Evolutionary conservation across 1,284 basidiomycete species (phyloP).

Genomic region (Fomitopsis schrenkii): DNA sequence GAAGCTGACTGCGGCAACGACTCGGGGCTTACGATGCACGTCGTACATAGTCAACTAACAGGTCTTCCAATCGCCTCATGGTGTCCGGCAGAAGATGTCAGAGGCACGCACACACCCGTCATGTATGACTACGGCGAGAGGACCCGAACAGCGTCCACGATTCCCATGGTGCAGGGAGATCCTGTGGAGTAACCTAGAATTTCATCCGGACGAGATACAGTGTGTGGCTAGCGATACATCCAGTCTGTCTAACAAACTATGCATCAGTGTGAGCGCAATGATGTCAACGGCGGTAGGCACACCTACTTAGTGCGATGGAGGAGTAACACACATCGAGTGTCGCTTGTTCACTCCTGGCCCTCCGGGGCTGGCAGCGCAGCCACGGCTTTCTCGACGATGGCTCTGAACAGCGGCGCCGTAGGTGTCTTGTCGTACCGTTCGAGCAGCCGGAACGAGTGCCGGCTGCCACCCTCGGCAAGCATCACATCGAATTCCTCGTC

Average conservation of each 20-base stretch:
- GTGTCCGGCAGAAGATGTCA: too few relatives aligned
- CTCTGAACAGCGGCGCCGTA: slow-evolving; percentile 56
- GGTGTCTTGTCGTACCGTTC: slow-evolving; percentile 55
- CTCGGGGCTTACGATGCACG: neutral
- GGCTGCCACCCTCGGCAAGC: slow-evolving; percentile 18
- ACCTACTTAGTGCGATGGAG: slow-evolving; percentile 1
- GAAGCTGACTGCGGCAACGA: neutral
- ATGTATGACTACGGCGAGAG: neutral
- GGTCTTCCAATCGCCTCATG: too few relatives aligned
- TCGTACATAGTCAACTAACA: neutral
- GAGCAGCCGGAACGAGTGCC: slow-evolving; percentile 43
- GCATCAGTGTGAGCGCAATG: neutral
- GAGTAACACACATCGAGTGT: neutral
- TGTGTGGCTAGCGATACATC: neutral
- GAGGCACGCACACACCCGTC: neutral
- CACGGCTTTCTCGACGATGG: slow-evolving; percentile 43
- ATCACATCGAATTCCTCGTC: slow-evolving; percentile 19
- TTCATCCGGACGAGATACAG: neutral
- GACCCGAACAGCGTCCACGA: neutral
- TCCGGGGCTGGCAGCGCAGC: slow-evolving; percentile 13
- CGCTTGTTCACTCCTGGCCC: neutral
- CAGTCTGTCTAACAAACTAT: neutral
- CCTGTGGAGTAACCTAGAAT: neutral
- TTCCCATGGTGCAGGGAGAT: neutral
- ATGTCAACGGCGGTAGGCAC: neutral